phyloP scores from a whole-genome alignment of 495 filamentous ascomycete genomes.

The Margaritispora aquatica region DNA sequence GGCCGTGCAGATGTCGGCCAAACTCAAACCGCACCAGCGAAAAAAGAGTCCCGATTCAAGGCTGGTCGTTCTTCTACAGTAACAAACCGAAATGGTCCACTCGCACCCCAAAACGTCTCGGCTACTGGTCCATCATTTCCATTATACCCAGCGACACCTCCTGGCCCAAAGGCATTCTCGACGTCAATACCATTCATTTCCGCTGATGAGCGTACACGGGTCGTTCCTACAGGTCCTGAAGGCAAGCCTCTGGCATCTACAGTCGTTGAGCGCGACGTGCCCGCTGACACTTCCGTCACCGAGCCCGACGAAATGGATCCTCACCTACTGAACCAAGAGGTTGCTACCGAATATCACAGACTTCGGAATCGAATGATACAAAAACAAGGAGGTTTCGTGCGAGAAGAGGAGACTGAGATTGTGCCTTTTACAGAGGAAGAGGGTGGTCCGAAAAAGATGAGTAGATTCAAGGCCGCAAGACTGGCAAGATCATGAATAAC shows the following conservation, averaged over 20 bases:
- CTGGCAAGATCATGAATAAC: constrained; percentile 31
- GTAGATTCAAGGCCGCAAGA: constrained; percentile 84
- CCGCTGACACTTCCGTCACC: constrained; percentile 26
- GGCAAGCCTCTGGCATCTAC: constrained; percentile 49
- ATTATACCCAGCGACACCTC: constrained; percentile 37
- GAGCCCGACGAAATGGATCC: constrained; percentile 73
- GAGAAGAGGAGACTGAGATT: constrained; percentile 52
- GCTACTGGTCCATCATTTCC: constrained; percentile 20
- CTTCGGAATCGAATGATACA: constrained; percentile 75
- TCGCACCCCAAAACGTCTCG: background rate
- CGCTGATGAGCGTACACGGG: constrained; percentile 15
- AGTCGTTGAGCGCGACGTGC: constrained; percentile 54
- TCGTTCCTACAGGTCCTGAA: constrained; percentile 44
- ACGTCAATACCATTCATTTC: constrained; percentile 34
- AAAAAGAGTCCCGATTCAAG: constrained; percentile 43
- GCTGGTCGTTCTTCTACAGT: background rate
- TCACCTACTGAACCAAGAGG: constrained; percentile 63
- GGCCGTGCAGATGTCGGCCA: constrained; percentile 15
- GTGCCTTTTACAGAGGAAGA: constrained; percentile 61
- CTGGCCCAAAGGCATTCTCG: constrained; percentile 41
- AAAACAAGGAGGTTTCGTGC: constrained; percentile 66
- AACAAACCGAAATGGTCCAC: constrained; percentile 10
- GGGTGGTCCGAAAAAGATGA: constrained; percentile 65
- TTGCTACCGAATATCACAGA: constrained; percentile 72
- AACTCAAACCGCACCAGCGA: constrained; percentile 24